Evolutionary conservation across 164 flowering plant genomes (phyloP).

Genomic region (Umbilicus rupestris): DNA sequence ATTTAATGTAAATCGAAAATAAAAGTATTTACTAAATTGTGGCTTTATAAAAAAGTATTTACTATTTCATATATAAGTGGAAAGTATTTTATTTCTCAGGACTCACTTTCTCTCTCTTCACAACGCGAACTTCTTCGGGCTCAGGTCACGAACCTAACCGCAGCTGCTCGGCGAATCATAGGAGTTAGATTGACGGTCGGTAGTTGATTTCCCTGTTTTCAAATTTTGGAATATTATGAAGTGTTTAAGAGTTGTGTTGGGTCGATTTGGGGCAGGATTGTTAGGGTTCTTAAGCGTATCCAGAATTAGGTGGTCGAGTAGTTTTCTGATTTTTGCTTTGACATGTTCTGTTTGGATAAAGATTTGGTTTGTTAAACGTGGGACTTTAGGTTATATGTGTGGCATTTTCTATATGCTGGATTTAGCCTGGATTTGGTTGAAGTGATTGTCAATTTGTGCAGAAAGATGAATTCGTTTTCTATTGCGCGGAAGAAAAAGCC

Average conservation of each 20-base stretch:
- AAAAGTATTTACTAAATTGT: too few relatives aligned
- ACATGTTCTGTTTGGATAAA: not conserved
- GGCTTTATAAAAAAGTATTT: not conserved
- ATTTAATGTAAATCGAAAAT: too few relatives aligned
- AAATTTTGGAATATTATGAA: not conserved
- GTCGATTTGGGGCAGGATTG: constrained; percentile 4
- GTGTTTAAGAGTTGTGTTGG: too few relatives aligned
- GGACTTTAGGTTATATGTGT: not conserved
- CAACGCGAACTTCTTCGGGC: not conserved
- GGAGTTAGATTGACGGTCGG: not conserved
- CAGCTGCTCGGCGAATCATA: not conserved
- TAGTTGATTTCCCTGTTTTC: not conserved
- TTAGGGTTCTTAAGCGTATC: not conserved
- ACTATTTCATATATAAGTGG: too few relatives aligned
- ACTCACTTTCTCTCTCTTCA: not conserved
- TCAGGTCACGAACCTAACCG: not conserved
- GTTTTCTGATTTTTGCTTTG: not conserved
- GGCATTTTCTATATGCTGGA: too few relatives aligned
- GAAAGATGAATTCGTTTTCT: constrained; percentile 74
- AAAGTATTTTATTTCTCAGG: too few relatives aligned
- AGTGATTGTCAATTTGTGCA: not conserved
- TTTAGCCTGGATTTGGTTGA: too few relatives aligned
- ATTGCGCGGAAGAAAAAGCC: constrained; percentile 89
- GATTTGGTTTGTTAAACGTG: not conserved
- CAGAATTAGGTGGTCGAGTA: not conserved